Conservation (phyloP, 1,284 basidiomycete genomes). For the Golubevia pallescens region DNA sequence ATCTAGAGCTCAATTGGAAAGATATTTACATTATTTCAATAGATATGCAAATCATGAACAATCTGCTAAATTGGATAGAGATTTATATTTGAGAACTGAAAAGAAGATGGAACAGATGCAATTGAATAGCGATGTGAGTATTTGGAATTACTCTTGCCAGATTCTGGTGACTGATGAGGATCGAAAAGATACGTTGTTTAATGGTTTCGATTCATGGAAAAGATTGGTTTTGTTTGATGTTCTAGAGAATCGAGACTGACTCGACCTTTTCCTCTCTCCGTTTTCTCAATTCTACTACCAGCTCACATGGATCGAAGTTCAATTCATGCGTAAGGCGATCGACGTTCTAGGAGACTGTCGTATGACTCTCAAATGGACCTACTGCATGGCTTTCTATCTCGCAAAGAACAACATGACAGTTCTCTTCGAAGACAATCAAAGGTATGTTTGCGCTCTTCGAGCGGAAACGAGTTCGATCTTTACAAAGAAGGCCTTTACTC, state of each 20-base stretch:
- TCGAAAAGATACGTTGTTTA: too few species aligned
- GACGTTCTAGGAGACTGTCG: constrained; percentile 83
- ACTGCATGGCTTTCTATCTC: constrained; percentile 97
- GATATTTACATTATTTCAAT: constrained; percentile 51
- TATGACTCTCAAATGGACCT: constrained; percentile 98
- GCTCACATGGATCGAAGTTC: constrained; percentile 99
- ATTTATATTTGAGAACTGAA: constrained; percentile 91
- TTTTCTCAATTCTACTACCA: too few species aligned
- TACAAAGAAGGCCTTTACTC: too few species aligned
- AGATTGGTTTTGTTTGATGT: too few species aligned
- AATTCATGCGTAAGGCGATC: constrained; percentile 97
- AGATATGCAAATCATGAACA: constrained; percentile 96
- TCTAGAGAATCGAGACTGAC: too few species aligned
- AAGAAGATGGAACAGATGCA: constrained; percentile 99
- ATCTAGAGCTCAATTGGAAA: too few species aligned
- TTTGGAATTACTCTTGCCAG: too few species aligned
- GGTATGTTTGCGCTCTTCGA: constrained; percentile 68
- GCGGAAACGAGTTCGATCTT: too few species aligned
- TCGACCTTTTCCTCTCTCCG: too few species aligned
- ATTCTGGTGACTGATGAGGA: too few species aligned
- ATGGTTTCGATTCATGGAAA: too few species aligned
- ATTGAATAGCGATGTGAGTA: too few species aligned
- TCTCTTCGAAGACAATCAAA: constrained; percentile 95
- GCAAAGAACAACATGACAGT: constrained; percentile 88
- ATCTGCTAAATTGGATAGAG: constrained; percentile 90